A percentile compares a stretch with the other conserved stretches of the same genome.
These are phyloP conservation scores for Eragrostis tef DNA, from an alignment of 202 grass and related monocot species.

Conservation along the genomic window DNA sequence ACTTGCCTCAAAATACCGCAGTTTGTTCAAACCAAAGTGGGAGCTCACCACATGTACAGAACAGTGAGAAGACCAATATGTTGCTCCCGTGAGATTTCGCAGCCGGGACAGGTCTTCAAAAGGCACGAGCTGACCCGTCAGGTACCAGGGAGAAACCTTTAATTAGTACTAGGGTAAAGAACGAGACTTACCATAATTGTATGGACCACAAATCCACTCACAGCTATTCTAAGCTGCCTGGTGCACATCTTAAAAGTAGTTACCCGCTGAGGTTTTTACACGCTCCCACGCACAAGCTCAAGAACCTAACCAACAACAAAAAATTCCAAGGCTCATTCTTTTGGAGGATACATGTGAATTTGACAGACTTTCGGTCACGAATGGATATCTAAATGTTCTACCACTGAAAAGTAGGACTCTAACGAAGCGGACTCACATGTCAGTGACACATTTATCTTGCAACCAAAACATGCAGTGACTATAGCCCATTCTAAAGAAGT, in stretches of 20 bases:
- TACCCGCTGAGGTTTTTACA: slow-evolving; percentile 24
- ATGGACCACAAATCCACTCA: slow-evolving; percentile 64
- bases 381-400: background rate
- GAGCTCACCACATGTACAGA: background rate
- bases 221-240: slow-evolving; percentile 44
- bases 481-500: background rate
- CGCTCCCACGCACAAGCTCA: slow-evolving; percentile 28
- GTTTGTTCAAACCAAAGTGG: slow-evolving; percentile 34
- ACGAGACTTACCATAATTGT: slow-evolving; percentile 43
- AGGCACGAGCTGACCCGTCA: slow-evolving; percentile 22
- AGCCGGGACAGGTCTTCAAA: slow-evolving; percentile 31
- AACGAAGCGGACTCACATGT: background rate
- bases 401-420: background rate
- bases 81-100: background rate
- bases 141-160: slow-evolving; percentile 33
- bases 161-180: slow-evolving; percentile 22
- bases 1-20: slow-evolving; percentile 11
- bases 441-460: background rate
- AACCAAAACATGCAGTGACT: background rate
- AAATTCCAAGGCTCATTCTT: background rate
- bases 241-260: slow-evolving; percentile 60
- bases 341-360: background rate
- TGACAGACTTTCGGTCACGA: background rate
- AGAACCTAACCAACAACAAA: background rate
- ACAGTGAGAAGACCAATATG: slow-evolving; percentile 13